Conservation (phyloP, 495 filamentous ascomycete genomes). For the Pyronema omphalodes region DNA sequence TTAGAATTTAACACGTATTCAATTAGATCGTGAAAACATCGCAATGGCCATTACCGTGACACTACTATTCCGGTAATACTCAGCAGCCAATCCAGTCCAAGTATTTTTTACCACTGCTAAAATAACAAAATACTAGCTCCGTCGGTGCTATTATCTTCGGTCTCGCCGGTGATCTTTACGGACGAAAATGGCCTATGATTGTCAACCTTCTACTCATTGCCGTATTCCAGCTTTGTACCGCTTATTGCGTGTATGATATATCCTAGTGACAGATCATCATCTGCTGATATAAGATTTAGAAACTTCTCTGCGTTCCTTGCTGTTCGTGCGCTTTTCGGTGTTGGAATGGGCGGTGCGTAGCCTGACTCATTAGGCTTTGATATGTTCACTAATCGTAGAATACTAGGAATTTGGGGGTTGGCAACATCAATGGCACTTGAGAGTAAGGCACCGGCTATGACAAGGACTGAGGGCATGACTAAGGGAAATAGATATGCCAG, state of each 20-base stretch:
- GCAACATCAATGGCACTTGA: slow-evolving; percentile 69
- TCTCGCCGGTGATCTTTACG: slow-evolving; percentile 52
- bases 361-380: too few species aligned
- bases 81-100: neutral
- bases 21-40: slow-evolving; percentile 35
- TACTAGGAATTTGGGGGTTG: slow-evolving; percentile 59
- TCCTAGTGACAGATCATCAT: too few species aligned
- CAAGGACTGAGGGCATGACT: too few species aligned
- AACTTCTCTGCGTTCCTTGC: slow-evolving; percentile 53
- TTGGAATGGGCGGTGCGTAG: slow-evolving; percentile 48
- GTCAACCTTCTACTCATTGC: slow-evolving; percentile 44
- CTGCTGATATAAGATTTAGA: too few species aligned
- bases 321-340: slow-evolving; percentile 44
- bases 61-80: slow-evolving; percentile 36
- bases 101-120: too few species aligned
- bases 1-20: too few species aligned
- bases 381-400: too few species aligned
- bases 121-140: slow-evolving; percentile 22
- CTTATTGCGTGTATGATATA: slow-evolving; percentile 32
- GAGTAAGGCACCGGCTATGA: slow-evolving; percentile 29
- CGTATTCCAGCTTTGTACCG: slow-evolving; percentile 48
- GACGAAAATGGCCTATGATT: slow-evolving; percentile 67
- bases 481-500: slow-evolving; percentile 14
- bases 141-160: slow-evolving; percentile 55
- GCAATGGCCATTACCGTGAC: slow-evolving; percentile 57